Base-by-base conservation (phyloP, 352 stramenopile species). In the Blastocystis sp. region DNA sequence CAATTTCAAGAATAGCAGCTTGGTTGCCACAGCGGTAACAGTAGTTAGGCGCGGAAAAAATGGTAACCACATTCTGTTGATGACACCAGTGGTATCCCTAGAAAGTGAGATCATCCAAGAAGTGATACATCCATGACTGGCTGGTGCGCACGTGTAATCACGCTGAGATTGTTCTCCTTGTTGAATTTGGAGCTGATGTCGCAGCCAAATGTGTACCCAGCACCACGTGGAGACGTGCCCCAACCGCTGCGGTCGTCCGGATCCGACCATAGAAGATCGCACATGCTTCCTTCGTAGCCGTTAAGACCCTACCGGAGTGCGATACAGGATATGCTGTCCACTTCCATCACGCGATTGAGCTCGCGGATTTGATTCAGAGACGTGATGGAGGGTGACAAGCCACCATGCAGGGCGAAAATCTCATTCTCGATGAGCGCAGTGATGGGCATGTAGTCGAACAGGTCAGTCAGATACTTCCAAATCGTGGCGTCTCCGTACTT, bases 401-500 rank as follows among this genome's bases (percentile, higher is more conserved):
- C 94, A 40, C 94, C 94, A 89, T 97, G 94, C 24, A 96, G 90
- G 89, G 93, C 97, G 90, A 97, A 97, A 68, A 97, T 94, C 90
- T 97, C 92, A 92, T 98, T 95, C 71, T 97, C 95, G 38, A 98
- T 93, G 4, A 98, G 91, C 38, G 95, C 95, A 17, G 95, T 97
- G 68, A 98, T 92, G 42, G 96, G 96, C 38, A 98, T 90, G 89
- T 98, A 98, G 91, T 98, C 95, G 77, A 97, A 97, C 9, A 96
- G 91, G 69, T 97, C 94, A 14, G 95, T 98, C 87, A 98, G 98
- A 34, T 95, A 94, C 90, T 98, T 98, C 96, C 96, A 99, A 24
- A 99, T 94, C 81, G 98, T 98, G 40, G 96, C 96, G 90, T 97
- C 97, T 77, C 97, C 97, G 91, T 99, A 99, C 92, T 99, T 99